phyloP scores from a whole-genome alignment of 202 grass and related monocot genomes.

The Sporobolus alterniflorus region DNA sequence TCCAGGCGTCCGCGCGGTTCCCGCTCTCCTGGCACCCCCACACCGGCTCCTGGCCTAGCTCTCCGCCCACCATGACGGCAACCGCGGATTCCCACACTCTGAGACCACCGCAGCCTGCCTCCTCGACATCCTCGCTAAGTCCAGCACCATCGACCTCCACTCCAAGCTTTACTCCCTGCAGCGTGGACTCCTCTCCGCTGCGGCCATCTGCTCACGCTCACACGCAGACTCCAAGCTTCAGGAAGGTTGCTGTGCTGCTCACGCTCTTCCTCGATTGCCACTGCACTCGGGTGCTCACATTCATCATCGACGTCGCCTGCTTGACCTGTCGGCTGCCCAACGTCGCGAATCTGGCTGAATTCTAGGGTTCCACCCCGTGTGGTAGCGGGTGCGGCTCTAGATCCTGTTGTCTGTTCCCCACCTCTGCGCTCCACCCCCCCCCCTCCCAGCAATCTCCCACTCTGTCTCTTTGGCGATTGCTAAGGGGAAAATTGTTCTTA shows the following conservation, averaged over 20 bases:
- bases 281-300: conserved; percentile 42
- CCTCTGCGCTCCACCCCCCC: no score
- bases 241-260: conserved; percentile 64
- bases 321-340: conserved; percentile 55
- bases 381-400: no score
- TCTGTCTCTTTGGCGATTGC: no score
- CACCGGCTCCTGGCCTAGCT: conserved; percentile 74
- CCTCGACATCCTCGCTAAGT: conserved; percentile 68
- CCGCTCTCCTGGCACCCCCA: conserved; percentile 70
- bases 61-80: conserved; percentile 35
- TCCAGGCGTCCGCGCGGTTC: conserved; percentile 64
- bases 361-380: no score
- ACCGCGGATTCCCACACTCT: conserved; percentile 55
- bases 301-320: conserved; percentile 34
- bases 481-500: no score
- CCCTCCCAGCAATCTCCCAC: no score
- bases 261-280: conserved; percentile 42
- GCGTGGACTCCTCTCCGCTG: conserved; percentile 30
- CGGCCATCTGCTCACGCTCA: conserved; percentile 53
- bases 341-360: no score
- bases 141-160: conserved; percentile 67
- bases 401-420: no score
- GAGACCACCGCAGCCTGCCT: conserved; percentile 58
- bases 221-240: no score
- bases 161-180: conserved; percentile 46